A percentile compares a stretch with the other conserved stretches of the same genome.
These are phyloP conservation scores for Orbilia blumenaviensis DNA, from an alignment of 2,329 filamentous ascomycete species.

Conservation along the genomic window DNA sequence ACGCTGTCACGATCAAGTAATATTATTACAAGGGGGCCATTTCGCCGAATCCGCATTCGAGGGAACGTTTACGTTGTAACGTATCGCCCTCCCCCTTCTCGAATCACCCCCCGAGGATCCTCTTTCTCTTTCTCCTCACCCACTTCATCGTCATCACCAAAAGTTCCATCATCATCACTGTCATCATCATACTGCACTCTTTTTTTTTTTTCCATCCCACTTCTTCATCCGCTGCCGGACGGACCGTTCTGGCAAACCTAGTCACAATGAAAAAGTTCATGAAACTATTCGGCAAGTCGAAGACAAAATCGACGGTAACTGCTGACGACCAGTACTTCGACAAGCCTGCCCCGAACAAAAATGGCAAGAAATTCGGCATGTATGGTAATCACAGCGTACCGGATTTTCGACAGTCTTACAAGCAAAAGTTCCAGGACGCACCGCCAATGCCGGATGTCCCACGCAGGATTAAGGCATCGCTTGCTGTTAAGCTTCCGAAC, in stretches of 20 bases:
- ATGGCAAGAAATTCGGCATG: constrained; percentile 38
- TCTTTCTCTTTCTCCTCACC: background rate
- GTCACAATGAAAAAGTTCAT: constrained; percentile 47
- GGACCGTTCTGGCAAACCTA: constrained; percentile 7
- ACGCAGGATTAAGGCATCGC: constrained; percentile 26
- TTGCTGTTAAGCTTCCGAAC: constrained; percentile 69
- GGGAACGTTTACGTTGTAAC: too few species aligned
- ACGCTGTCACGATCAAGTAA: constrained; percentile 7
- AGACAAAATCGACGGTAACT: constrained; percentile 26
- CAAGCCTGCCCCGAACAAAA: constrained; percentile 28
- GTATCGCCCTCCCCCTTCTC: background rate
- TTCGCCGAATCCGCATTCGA: constrained; percentile 12
- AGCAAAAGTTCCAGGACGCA: constrained; percentile 41
- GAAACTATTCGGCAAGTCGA: constrained; percentile 48
- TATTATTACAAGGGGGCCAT: constrained; percentile 3
- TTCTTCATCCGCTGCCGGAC: constrained; percentile 32
- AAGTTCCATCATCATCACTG: background rate
- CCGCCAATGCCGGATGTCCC: constrained; percentile 39
- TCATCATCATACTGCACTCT: background rate
- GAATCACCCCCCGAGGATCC: too few species aligned
- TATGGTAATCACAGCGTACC: constrained; percentile 49
- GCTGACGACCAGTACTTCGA: constrained; percentile 43
- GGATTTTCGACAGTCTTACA: constrained; percentile 51
- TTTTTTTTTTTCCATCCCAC: background rate
- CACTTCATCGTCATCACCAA: background rate